Evolutionary conservation across 768 basidiomycete species (phyloP).

Genomic region (Amanita subjunquillea): DNA sequence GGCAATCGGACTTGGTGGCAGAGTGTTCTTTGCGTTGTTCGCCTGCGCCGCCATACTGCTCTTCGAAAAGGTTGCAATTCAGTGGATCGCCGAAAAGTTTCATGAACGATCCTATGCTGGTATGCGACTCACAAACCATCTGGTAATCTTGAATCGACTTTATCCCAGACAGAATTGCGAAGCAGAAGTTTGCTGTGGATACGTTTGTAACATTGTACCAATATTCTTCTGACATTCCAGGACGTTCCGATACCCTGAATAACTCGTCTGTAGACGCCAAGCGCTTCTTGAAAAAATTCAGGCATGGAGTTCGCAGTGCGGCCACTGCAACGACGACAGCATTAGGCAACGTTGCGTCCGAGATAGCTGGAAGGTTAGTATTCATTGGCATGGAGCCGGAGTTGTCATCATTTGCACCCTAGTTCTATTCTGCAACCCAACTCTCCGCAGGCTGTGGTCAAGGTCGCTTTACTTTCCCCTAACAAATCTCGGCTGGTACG

Average conservation of each 20-base stretch:
- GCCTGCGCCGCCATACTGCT: conserved; percentile 61
- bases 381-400: background rate
- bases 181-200: conserved; percentile 72
- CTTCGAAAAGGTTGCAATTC: conserved; percentile 79
- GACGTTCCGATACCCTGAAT: conserved; percentile 52
- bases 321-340: conserved; percentile 78
- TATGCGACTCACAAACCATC: conserved; percentile 12
- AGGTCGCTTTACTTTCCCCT: conserved; percentile 65
- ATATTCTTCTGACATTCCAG: conserved; percentile 65
- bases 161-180: conserved; percentile 60
- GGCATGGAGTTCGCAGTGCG: conserved; percentile 58
- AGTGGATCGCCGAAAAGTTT: conserved; percentile 77
- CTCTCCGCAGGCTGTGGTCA: conserved; percentile 72
- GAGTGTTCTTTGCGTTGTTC: conserved; percentile 64
- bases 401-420: background rate
- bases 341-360: conserved; percentile 46
- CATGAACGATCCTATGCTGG: conserved; percentile 69
- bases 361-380: conserved; percentile 38
- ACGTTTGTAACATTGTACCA: conserved; percentile 68
- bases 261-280: conserved; percentile 40
- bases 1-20: conserved; percentile 45
- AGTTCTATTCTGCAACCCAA: conserved; percentile 83
- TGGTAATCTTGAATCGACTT: background rate
- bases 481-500: conserved; percentile 67
- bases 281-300: conserved; percentile 56